Evolutionary conservation across 768 basidiomycete genomes (phyloP), one percentile per base, ranked within the genome.

Genomic region (Xerocomellus intermedius): DNA sequence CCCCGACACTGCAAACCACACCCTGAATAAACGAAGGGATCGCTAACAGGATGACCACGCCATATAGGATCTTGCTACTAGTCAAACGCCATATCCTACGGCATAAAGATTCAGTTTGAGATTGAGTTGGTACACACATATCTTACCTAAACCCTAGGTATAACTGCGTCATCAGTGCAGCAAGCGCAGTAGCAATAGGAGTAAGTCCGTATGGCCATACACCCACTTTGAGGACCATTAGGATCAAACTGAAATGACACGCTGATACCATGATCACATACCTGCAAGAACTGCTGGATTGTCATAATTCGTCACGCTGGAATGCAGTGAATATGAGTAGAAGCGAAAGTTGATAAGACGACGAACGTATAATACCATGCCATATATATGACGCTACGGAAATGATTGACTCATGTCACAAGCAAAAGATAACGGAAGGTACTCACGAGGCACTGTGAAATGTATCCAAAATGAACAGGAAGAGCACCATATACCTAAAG

Each of bases 191-290:
- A 7, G 75, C 77, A 21, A 75, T 65, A 6, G 81, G 77, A 0
- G 80, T 82, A 51, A 82, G 78, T 2, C 78, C 74, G 43, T 80
- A 77, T 3, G 76, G 77, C 79, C n/a, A n/a, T n/a, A n/a, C n/a
- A n/a, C n/a, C n/a, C n/a, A n/a, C 78, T 79, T 60, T 2, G 49
- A 56, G n/a, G n/a, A n/a, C n/a, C 4, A 16, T 59, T 14, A 60
- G 42, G 14, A 46, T 4, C 8, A 21, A 37, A 35, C 8, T 4
- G 6, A 36, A 42, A 12, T 1, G 9, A 30, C 30, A 37, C 14
- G 3, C 12, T 3, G 22, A 22, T 30, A 17, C 2, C n/a, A 51
- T 2, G 4, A 7, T 26, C 13, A 26, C 57, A 2, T 21, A 58
- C 57, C 7, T 28, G 44, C 45, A 17, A 59, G 55, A n/a, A 55